Conservation (phyloP, 2,329 filamentous ascomycete species). For the Epichloe amarillans region DNA sequence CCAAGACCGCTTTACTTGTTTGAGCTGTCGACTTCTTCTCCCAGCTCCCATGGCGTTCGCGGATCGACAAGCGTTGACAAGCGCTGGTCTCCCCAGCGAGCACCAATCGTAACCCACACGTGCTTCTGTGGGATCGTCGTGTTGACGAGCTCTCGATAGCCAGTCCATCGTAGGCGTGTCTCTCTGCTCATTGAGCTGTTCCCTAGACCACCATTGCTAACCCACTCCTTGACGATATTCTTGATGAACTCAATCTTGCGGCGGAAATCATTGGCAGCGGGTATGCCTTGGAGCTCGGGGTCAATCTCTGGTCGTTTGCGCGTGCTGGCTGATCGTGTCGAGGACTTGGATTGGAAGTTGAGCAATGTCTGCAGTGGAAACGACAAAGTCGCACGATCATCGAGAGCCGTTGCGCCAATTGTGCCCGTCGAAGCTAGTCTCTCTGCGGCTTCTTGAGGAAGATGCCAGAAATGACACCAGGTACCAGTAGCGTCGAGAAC, state of each 20-base stretch:
- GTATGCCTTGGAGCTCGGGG: slow-evolving; percentile 47
- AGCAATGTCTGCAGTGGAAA: slow-evolving; percentile 62
- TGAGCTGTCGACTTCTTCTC: slow-evolving; percentile 29
- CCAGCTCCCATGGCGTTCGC: slow-evolving; percentile 37
- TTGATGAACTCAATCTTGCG: slow-evolving; percentile 63
- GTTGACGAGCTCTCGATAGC: slow-evolving; percentile 40
- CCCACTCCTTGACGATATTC: slow-evolving; percentile 58
- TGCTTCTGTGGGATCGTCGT: slow-evolving; percentile 44
- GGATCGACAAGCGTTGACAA: slow-evolving; percentile 43
- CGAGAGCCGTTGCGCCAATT: slow-evolving; percentile 57
- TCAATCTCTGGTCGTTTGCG: slow-evolving; percentile 48
- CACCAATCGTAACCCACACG: slow-evolving; percentile 57
- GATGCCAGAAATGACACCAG: slow-evolving; percentile 66
- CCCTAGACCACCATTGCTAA: slow-evolving; percentile 54
- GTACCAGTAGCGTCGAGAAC: slow-evolving; percentile 62
- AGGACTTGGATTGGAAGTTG: slow-evolving; percentile 45
- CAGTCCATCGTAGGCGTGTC: slow-evolving; percentile 43
- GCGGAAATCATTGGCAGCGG: slow-evolving; percentile 59
- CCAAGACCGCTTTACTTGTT: slow-evolving; percentile 13
- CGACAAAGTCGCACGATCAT: slow-evolving; percentile 56
- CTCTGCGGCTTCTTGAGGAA: slow-evolving; percentile 56
- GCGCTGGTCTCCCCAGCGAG: slow-evolving; percentile 44
- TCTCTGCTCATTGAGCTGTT: slow-evolving; percentile 46
- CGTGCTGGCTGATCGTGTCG: slow-evolving; percentile 31
- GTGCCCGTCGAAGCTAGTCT: slow-evolving; percentile 50